Percentiles rank a stretch among this genome's conserved stretches.
These are phyloP conservation scores for Gaeumannomyces tritici DNA, from an alignment of 2,329 filamentous ascomycete genomes.

Conservation along the genomic window DNA sequence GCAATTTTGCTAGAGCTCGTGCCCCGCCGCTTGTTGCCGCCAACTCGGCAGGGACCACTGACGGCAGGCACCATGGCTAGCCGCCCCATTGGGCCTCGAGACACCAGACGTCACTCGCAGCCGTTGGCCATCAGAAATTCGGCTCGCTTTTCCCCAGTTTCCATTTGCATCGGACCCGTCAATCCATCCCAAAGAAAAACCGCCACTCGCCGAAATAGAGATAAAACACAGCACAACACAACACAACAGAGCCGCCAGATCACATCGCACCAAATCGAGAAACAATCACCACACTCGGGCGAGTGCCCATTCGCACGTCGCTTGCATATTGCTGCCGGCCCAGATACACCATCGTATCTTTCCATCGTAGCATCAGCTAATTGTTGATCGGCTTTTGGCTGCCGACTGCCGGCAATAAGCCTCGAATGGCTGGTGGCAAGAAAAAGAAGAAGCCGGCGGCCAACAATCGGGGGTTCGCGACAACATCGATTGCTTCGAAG, in stretches of 20 bases:
- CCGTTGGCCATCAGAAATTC: background rate
- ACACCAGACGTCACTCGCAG: background rate
- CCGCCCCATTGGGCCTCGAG: background rate
- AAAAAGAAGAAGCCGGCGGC: slow-evolving; percentile 88
- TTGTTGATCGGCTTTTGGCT: background rate
- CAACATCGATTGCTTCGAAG: slow-evolving; percentile 83
- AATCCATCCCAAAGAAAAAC: background rate
- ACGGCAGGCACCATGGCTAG: background rate
- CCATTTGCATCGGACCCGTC: background rate
- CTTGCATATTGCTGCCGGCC: background rate
- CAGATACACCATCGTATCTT: background rate
- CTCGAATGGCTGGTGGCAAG: slow-evolving; percentile 59
- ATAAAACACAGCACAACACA: no score
- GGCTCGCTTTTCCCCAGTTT: background rate
- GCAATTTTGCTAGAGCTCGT: background rate
- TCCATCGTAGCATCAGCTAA: background rate
- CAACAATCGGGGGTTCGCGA: slow-evolving; percentile 89
- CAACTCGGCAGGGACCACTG: no score
- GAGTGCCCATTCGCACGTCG: background rate
- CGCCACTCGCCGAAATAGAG: no score
- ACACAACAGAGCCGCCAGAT: background rate
- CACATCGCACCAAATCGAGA: background rate
- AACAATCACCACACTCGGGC: background rate
- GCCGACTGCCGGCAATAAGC: background rate
- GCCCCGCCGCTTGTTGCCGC: no score